A percentile compares a stretch with the other conserved stretches of the same genome.
Conservation (phyloP, 768 basidiomycete species). For the Amanita rubescens region DNA sequence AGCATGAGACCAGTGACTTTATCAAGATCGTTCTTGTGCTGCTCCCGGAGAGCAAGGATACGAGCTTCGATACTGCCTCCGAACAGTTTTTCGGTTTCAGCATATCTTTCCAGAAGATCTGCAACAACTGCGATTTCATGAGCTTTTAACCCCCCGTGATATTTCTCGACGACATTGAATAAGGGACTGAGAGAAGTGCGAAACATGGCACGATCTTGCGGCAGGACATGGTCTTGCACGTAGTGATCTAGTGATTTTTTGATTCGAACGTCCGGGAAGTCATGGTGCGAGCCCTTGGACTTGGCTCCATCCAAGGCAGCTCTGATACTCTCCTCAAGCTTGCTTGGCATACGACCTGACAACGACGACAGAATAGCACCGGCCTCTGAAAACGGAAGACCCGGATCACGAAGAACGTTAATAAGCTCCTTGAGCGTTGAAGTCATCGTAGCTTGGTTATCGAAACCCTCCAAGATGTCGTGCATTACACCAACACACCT, state of each 20-base stretch:
- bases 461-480: conserved; percentile 94
- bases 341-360: conserved; percentile 88
- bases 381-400: conserved; percentile 85
- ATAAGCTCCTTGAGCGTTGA: conserved; percentile 83
- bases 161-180: conserved; percentile 71
- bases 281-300: conserved; percentile 61
- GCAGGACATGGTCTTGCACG: conserved; percentile 69
- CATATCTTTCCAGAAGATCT: conserved; percentile 69
- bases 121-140: conserved; percentile 82
- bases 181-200: conserved; percentile 63
- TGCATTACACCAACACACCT: conserved; percentile 69
- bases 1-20: conserved; percentile 80
- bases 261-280: conserved; percentile 87
- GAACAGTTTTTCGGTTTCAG: conserved; percentile 85
- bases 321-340: conserved; percentile 84
- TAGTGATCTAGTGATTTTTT: conserved; percentile 84
- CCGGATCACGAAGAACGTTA: conserved; percentile 71
- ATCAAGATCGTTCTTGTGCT: conserved; percentile 89
- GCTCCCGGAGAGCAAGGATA: conserved; percentile 83
- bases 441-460: conserved; percentile 89
- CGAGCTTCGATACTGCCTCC: conserved; percentile 92
- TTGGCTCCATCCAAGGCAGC: conserved; percentile 70
- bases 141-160: conserved; percentile 73
- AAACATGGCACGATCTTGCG: conserved; percentile 78
- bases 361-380: conserved; percentile 78